A percentile compares a stretch with the other conserved stretches of the same genome.
phyloP scores from a whole-genome alignment of 2,329 filamentous ascomycete species.

The Thyridium curvatum region DNA sequence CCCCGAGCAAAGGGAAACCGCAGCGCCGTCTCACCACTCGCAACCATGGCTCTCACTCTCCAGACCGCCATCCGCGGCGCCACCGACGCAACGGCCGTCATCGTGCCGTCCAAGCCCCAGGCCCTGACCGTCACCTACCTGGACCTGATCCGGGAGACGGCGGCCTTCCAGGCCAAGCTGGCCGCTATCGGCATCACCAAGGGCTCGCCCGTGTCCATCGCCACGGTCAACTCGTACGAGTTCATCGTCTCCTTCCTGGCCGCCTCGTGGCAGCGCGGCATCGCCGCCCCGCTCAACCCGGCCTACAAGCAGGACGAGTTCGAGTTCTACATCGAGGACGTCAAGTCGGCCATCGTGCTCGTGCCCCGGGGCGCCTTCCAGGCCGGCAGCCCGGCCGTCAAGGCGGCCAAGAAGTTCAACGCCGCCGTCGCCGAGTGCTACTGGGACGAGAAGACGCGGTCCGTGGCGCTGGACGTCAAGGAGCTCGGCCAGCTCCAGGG shows the following conservation, averaged over 20 bases:
- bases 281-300: constrained; percentile 82
- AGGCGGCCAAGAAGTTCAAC: constrained; percentile 71
- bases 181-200: constrained; percentile 66
- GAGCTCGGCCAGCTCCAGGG: constrained; percentile 60
- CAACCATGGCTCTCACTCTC: constrained; percentile 35
- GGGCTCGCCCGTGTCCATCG: constrained; percentile 71
- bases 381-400: constrained; percentile 63
- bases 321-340: constrained; percentile 86
- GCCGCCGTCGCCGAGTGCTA: constrained; percentile 85
- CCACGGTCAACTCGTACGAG: constrained; percentile 77
- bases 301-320: constrained; percentile 87
- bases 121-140: constrained; percentile 64
- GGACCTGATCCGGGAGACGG: constrained; percentile 59
- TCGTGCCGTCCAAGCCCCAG: constrained; percentile 62
- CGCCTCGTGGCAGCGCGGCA: constrained; percentile 75
- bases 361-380: constrained; percentile 66
- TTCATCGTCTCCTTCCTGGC: constrained; percentile 85
- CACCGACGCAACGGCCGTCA: constrained; percentile 52
- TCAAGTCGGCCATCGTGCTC: constrained; percentile 72
- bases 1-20: no score
- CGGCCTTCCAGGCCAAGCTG: constrained; percentile 70
- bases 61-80: constrained; percentile 42
- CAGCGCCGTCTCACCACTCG: background rate
- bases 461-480: constrained; percentile 74
- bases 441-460: constrained; percentile 57